Conservation (phyloP, 257 asterid genomes). For the Coffea canephora region DNA sequence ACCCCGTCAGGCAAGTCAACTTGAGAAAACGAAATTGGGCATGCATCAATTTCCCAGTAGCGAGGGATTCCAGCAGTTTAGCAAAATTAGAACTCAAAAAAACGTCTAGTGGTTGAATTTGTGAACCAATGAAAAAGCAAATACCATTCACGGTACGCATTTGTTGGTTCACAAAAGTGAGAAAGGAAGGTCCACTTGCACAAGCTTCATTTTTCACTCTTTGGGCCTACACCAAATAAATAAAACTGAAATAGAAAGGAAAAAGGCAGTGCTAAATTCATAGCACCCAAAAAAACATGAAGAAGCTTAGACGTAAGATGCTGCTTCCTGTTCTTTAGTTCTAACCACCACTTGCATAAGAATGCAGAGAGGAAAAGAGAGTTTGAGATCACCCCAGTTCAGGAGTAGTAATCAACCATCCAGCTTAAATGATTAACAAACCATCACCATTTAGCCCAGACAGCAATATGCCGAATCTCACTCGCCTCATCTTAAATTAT, state of each 20-base stretch:
- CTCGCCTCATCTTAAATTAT: not conserved
- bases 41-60: too few relatives aligned
- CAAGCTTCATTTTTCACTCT: not conserved
- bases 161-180: not conserved
- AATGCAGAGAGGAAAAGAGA: not conserved
- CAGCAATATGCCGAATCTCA: not conserved
- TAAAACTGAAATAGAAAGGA: too few relatives aligned
- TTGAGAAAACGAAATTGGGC: too few relatives aligned
- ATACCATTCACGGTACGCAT: not conserved
- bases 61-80: too few relatives aligned
- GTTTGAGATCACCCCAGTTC: not conserved
- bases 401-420: not conserved
- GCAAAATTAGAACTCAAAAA: not conserved
- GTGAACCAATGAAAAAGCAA: not conserved
- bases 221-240: too few relatives aligned
- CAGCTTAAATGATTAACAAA: not conserved
- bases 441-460: slow-evolving; percentile 2
- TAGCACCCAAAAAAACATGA: not conserved
- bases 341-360: not conserved
- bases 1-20: too few relatives aligned
- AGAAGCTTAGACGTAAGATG: not conserved
- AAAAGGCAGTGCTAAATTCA: not conserved
- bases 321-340: not conserved
- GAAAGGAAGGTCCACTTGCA: not conserved
- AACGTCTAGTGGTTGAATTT: too few relatives aligned